Base-by-base conservation (phyloP, 2,329 filamentous ascomycete species). In the Sporothrix dimorphospora region DNA sequence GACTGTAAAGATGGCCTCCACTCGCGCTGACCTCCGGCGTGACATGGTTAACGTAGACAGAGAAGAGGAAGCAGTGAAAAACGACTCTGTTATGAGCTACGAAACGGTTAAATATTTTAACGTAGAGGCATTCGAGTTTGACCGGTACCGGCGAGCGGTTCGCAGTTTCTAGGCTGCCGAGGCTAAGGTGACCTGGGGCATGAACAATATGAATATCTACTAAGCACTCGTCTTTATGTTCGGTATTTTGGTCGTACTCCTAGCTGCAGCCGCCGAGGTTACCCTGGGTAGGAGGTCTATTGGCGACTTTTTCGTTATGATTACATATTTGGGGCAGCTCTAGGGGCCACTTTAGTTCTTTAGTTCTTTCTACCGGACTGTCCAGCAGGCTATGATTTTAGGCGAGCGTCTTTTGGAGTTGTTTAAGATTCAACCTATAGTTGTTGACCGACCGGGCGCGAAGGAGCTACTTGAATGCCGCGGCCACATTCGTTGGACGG, bases 61-160 rank as follows among this genome's bases (percentile, higher is more conserved):
- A 75, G 94, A 98, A 82, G 94, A 98, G 82, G 95, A 98, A 81
- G 96, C 96, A 7, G 94, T 98, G 76, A 98, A 98, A 82, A 98
- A 98, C 79, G 96, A 99, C 81, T 98, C 96, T 0, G 96, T 99
- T 85, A 94, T 96, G 74, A 97, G 94, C 19, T 99, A 98, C 80
- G 96, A 99, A 83, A 95, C 92, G 1, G 93, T 95, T 79, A 95
- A 95, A 79, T 95, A 95, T 78, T 96, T 95, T 85, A 95, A 95
- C 77, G 92, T 92, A 8, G 93, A 95, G 78, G 85, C 88, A 1
- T 94, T 92, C 78, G 93, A 96, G 78, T 94, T 94, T 76, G 83
- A 86, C 66, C 88, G 93, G 30, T 95, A 94, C 78, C 87, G 90
- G 63, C 82, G 86, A 59, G 92, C 92, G 34, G 92, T 96, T 71